phyloP scores from a whole-genome alignment of 768 basidiomycete genomes.

The Tylopilus felleus region DNA sequence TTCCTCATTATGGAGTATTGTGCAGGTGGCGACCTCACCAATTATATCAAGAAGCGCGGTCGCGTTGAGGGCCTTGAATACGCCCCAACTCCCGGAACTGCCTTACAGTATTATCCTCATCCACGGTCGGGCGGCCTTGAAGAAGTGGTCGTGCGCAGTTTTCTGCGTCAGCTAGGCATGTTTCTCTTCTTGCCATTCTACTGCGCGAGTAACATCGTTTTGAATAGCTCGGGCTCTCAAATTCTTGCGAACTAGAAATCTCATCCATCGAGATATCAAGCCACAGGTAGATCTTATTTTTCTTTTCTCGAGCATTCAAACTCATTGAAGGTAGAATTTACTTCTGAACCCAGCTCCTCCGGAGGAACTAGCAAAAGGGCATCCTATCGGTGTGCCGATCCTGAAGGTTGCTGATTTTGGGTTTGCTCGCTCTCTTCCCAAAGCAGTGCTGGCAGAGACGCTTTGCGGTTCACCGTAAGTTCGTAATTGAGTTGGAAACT shows the following conservation, averaged over 20 bases:
- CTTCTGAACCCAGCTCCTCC: conserved; percentile 79
- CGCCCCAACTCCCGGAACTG: conserved; percentile 60
- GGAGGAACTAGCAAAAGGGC: conserved; percentile 79
- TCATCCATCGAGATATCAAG: conserved; percentile 97
- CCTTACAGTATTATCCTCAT: conserved; percentile 86
- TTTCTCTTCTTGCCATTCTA: neutral
- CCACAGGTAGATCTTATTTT: conserved; percentile 58
- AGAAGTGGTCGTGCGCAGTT: conserved; percentile 87
- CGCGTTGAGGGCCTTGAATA: conserved; percentile 88
- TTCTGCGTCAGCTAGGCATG: conserved; percentile 85
- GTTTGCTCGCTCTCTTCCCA: conserved; percentile 89
- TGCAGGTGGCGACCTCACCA: conserved; percentile 91
- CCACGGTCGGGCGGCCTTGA: conserved; percentile 87
- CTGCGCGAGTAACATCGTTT: neutral
- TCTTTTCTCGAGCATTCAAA: neutral
- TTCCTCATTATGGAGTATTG: conserved; percentile 99
- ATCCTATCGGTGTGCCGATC: conserved; percentile 89
- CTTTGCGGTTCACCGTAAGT: conserved; percentile 95
- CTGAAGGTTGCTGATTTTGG: conserved; percentile 99
- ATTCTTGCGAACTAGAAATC: conserved; percentile 81
- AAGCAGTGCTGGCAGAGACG: conserved; percentile 94
- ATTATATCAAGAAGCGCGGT: conserved; percentile 98
- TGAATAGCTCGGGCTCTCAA: conserved; percentile 82
- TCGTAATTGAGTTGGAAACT: neutral
- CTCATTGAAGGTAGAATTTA: conserved; percentile 62